Conservation (phyloP, 2,329 filamentous ascomycete genomes). For the Colletotrichum brevisporum region DNA sequence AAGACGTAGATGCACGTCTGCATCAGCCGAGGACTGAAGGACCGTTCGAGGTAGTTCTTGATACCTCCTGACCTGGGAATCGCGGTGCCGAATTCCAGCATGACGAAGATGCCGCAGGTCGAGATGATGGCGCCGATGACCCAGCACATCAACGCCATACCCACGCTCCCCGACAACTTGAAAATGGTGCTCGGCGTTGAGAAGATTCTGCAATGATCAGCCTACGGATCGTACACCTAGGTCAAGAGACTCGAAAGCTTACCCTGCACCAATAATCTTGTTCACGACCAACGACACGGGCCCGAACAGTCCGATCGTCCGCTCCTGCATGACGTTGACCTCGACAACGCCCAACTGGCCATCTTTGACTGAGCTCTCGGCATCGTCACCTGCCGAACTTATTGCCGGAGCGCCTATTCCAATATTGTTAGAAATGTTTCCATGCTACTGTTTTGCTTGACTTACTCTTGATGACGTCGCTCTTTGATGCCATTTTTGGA, state of each 20-base stretch:
- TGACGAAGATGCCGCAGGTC: constrained; percentile 43
- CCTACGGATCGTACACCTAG: too few species aligned
- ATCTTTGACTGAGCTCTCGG: constrained; percentile 23
- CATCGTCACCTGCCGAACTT: constrained; percentile 11
- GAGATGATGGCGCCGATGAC: constrained; percentile 44
- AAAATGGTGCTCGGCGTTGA: constrained; percentile 44
- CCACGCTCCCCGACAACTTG: constrained; percentile 43
- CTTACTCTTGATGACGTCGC: constrained; percentile 20
- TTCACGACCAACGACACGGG: constrained; percentile 44
- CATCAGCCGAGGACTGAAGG: constrained; percentile 42
- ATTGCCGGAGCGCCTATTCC: not conserved
- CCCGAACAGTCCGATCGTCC: constrained; percentile 44
- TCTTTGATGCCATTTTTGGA: constrained; percentile 5
- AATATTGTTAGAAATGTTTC: not conserved
- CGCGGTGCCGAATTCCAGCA: constrained; percentile 45
- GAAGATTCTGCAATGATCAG: constrained; percentile 42
- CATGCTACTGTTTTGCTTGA: not conserved
- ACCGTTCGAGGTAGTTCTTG: constrained; percentile 46
- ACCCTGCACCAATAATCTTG: constrained; percentile 46
- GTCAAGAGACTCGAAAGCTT: not conserved
- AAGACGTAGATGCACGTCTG: constrained; percentile 45
- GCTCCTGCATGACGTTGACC: constrained; percentile 37
- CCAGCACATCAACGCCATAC: constrained; percentile 46
- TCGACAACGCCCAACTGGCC: constrained; percentile 27
- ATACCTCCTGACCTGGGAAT: constrained; percentile 44